Percentiles rank a stretch among this genome's conserved stretches.
Conservation (phyloP, 495 filamentous ascomycete genomes). For the Acidiella bohemica region DNA sequence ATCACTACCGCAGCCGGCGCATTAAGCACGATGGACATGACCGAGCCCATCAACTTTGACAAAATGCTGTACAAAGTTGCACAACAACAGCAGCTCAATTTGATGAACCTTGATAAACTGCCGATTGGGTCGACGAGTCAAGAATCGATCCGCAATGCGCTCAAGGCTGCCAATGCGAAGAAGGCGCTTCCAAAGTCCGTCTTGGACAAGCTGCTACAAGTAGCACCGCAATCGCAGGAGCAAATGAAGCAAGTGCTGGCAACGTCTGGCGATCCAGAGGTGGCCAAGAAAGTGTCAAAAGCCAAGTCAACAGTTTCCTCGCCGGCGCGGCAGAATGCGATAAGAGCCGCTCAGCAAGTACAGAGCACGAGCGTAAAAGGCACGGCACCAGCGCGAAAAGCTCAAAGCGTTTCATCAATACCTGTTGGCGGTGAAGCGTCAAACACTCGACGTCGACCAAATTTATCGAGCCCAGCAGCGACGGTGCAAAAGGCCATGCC, state of each 20-base stretch:
- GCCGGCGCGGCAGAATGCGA: conserved; percentile 3
- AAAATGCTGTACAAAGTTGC: conserved; percentile 5
- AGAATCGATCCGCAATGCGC: conserved; percentile 13
- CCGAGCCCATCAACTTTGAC: conserved; percentile 16
- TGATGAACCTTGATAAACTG: conserved; percentile 4
- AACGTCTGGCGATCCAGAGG: conserved; percentile 7
- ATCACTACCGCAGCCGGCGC: conserved; percentile 23
- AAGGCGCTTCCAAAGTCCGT: conserved; percentile 7
- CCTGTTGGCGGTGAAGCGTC: conserved; percentile 9
- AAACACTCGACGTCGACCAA: conserved; percentile 1
- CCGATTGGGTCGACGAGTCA: conserved; percentile 8
- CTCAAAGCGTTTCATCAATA: conserved; percentile 7
- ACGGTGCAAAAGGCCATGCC: conserved; percentile 11
- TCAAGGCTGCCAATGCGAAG: conserved; percentile 13
- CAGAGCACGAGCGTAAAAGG: conserved; percentile 5
- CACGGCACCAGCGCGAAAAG: conserved; percentile 1
- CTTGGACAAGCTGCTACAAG: conserved; percentile 12
- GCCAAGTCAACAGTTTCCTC: background rate
- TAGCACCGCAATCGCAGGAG: conserved; percentile 9
- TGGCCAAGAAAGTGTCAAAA: conserved; percentile 5
- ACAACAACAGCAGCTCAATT: conserved; percentile 11
- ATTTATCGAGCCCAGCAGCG: background rate
- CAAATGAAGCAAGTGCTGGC: conserved; percentile 7
- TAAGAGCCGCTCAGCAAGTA: conserved; percentile 1
- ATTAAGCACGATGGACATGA: conserved; percentile 9